Evolutionary conservation across 2,329 filamentous ascomycete genomes (phyloP), one percentile per base, ranked within the genome.

Genomic region (Botrytis deweyae): DNA sequence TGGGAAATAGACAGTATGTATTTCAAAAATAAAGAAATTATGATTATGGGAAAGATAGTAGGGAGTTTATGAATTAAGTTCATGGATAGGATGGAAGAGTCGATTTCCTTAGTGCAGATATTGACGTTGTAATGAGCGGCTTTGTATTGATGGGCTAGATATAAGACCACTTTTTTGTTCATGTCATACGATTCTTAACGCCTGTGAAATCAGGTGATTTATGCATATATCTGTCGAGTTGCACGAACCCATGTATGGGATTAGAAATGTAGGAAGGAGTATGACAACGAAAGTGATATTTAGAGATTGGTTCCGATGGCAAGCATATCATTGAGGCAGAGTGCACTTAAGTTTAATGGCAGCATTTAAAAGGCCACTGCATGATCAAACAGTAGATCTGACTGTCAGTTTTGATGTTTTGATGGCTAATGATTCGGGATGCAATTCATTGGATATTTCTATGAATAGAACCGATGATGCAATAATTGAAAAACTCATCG

Each of bases 141-240:
- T 18, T 68, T 33, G 20, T 55, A 58, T 68, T 8, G n/a, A 68
- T 33, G 25, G 55, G 36, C 14, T 18, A 22, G n/a, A 42, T 58
- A 55, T 68, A 38, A 68, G 66, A 16, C 66, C 66, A 68, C n/a
- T 58, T 68, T 10, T 25, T 58, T 20, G 6, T 68, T n/a, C 36
- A 5, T 68, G 49, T 68, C 66, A 68, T 68, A 68, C 49, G 66
- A 68, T 58, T 2, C 5, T 58, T 9, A n/a, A 55, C 18, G 25
- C 18, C 40, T 42, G 10, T 42, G 38, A 29, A 29, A 42, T 68
- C 66, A 22, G 49, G 25, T 33, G 66, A 42, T 68, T 68, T 33
- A 22, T 55, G 18, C 36, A 58, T 33, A 22, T 20, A 52, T 29
- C 25, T 38, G 33, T 52, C 22, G 22, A 67, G 49, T n/a, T 40